Percentiles rank a stretch among this genome's conserved stretches.
phyloP scores from a whole-genome alignment of 352 stramenopile species.

The Phytophthora sp. region DNA sequence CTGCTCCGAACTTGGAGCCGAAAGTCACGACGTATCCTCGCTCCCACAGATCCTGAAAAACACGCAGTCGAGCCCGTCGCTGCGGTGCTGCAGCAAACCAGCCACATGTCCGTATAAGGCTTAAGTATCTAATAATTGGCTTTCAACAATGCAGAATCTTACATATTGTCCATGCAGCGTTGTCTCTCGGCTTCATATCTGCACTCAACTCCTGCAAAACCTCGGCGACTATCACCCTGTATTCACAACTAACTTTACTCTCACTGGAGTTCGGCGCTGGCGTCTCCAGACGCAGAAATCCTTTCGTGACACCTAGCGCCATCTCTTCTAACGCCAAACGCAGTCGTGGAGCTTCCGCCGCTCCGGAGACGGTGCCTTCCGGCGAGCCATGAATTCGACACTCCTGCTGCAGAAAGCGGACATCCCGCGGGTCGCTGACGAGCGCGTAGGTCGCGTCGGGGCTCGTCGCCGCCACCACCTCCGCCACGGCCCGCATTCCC shows the following conservation, averaged over 20 bases:
- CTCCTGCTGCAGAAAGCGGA: conserved; percentile 21
- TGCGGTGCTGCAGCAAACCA: conserved; percentile 25
- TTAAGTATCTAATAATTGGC: too few relatives aligned
- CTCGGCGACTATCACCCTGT: conserved; percentile 1
- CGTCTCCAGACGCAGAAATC: conserved; percentile 42
- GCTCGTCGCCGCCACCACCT: conserved; percentile 9
- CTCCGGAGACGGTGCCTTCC: conserved; percentile 8
- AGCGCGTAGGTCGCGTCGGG: conserved; percentile 33
- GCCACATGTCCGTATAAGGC: too few relatives aligned
- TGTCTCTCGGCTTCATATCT: background rate
- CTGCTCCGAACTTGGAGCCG: conserved; percentile 83
- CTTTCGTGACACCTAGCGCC: conserved; percentile 38
- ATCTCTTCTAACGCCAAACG: conserved; percentile 61
- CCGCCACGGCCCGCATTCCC: conserved; percentile 3
- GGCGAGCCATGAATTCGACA: conserved; percentile 36
- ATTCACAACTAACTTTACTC: background rate
- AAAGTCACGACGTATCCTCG: conserved; percentile 70
- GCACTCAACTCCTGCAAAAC: conserved; percentile 16
- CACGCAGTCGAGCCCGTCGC: conserved; percentile 35
- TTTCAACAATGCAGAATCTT: conserved; percentile 8
- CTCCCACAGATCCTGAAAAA: conserved; percentile 77
- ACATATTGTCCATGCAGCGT: conserved; percentile 29
- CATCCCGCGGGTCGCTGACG: conserved; percentile 18
- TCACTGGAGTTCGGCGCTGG: background rate
- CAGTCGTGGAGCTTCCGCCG: conserved; percentile 11